phyloP scores from a whole-genome alignment of 169 alveolate genomes.

The Plasmodium ovale region DNA sequence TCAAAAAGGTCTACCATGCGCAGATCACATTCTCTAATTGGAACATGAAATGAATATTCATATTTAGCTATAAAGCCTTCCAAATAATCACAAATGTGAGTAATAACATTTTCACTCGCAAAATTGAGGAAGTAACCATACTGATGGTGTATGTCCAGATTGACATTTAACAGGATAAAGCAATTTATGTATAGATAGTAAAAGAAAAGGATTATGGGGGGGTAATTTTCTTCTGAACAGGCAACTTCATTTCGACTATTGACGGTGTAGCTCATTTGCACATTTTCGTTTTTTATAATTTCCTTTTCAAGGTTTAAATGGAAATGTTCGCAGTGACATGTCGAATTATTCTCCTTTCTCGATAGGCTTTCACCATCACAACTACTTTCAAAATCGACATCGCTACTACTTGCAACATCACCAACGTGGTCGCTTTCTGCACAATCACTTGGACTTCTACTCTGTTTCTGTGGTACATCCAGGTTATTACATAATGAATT shows the following conservation, averaged over 20 bases:
- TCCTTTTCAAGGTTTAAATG: constrained; percentile 25
- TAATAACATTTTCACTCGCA: neutral
- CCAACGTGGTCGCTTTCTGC: neutral
- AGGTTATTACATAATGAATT: constrained; percentile 28
- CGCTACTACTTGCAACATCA: neutral
- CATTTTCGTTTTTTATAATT: constrained; percentile 19
- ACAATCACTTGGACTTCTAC: neutral
- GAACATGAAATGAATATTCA: constrained; percentile 11
- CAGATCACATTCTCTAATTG: constrained; percentile 8
- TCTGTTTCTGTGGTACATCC: neutral
- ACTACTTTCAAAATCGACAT: neutral
- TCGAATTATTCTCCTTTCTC: neutral
- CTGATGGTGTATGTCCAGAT: constrained; percentile 40
- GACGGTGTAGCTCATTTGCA: constrained; percentile 13
- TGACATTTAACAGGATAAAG: constrained; percentile 30
- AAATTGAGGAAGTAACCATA: constrained; percentile 51
- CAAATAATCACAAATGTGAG: constrained; percentile 5
- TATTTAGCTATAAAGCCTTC: constrained; percentile 25
- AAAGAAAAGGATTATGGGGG: constrained; percentile 17
- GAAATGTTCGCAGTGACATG: constrained; percentile 52
- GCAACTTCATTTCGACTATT: neutral
- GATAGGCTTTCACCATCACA: no score
- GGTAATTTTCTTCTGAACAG: neutral
- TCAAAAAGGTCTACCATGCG: constrained; percentile 16
- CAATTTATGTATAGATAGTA: constrained; percentile 69